phyloP scores from a whole-genome alignment of 176 grass and related monocot genomes.

The Aegilops speltoides region DNA sequence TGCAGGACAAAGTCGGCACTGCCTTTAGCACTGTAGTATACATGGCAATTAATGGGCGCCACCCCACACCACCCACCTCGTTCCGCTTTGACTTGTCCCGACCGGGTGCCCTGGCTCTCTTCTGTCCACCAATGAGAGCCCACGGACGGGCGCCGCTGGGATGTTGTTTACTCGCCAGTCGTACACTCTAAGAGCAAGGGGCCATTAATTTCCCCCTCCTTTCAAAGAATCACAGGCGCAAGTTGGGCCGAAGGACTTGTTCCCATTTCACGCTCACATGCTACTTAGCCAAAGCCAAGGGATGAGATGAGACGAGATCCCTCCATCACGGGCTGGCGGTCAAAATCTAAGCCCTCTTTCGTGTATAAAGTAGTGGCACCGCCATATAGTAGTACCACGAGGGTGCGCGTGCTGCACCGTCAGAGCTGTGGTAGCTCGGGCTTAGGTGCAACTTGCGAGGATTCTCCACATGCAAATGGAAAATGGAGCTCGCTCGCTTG shows the following conservation, averaged over 20 bases:
- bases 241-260: background rate
- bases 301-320: background rate
- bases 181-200: background rate
- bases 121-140: slow-evolving; percentile 29
- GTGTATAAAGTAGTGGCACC: background rate
- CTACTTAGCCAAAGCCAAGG: background rate
- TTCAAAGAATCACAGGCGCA: background rate
- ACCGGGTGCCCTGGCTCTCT: slow-evolving; percentile 6
- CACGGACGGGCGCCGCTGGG: background rate
- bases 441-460: background rate
- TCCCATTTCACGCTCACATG: slow-evolving; percentile 30
- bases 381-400: background rate
- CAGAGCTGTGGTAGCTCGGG: background rate
- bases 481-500: background rate
- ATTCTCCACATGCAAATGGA: background rate
- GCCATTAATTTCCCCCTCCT: slow-evolving; percentile 4
- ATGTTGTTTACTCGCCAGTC: background rate
- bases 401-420: background rate
- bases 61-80: slow-evolving; percentile 24
- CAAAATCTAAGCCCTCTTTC: background rate
- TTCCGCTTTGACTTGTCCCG: slow-evolving; percentile 26
- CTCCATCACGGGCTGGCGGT: slow-evolving; percentile 9
- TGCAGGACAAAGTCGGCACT: slow-evolving; percentile 31
- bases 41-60: slow-evolving; percentile 38
- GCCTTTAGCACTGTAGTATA: background rate